A percentile compares a stretch with the other conserved stretches of the same genome.
Evolutionary conservation across 148 eudicot genomes (phyloP).

Genomic region (Camellia japonica): DNA sequence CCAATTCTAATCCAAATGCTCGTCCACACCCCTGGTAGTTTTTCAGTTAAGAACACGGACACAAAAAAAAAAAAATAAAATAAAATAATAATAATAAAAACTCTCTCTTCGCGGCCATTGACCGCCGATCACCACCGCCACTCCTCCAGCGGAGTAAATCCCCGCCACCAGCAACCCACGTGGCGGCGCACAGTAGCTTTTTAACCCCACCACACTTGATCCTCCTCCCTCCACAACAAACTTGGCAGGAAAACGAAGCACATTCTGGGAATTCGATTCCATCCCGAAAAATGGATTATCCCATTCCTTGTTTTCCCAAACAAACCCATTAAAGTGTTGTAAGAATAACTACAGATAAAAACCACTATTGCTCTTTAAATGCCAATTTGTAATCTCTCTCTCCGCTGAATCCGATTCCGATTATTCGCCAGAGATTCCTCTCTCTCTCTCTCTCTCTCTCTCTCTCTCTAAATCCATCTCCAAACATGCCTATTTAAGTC

Average conservation of each 20-base stretch:
- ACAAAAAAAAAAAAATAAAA: neutral
- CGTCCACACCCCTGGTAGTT: neutral
- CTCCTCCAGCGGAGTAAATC: neutral
- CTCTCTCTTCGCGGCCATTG: neutral
- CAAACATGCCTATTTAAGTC: constrained; percentile 6
- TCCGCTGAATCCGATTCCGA: constrained; percentile 9
- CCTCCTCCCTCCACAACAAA: neutral
- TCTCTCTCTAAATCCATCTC: neutral
- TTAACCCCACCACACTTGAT: neutral
- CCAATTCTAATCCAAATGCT: neutral
- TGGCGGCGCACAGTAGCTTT: neutral
- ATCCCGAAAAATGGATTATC: constrained; percentile 4
- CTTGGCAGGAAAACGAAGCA: neutral
- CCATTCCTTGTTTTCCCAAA: neutral
- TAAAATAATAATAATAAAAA: neutral
- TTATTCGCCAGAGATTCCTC: neutral
- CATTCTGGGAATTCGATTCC: constrained; percentile 13
- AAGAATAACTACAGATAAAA: neutral
- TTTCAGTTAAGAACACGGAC: neutral
- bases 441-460: neutral
- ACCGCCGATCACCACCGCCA: neutral
- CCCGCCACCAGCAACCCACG: neutral
- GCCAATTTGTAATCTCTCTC: neutral
- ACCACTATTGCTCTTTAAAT: too few relatives aligned
- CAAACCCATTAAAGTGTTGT: neutral